Percentiles rank a stretch among this genome's conserved stretches.
Evolutionary conservation across 2,329 filamentous ascomycete genomes (phyloP).

Genomic region (Microcyclospora tardicrescens): DNA sequence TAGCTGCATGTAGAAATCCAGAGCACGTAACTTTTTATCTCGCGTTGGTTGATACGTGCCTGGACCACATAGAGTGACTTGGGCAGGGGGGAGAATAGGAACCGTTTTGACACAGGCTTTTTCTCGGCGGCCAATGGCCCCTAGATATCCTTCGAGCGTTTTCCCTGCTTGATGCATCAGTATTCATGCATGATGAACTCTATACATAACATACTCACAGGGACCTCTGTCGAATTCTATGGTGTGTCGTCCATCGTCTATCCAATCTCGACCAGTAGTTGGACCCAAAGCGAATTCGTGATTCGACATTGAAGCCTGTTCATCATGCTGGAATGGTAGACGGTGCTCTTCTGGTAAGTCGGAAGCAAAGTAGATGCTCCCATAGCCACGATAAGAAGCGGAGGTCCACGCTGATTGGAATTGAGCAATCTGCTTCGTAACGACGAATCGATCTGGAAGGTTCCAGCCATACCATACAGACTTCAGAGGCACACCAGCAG

Average conservation of each 20-base stretch:
- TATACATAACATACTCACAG: slow-evolving; percentile 15
- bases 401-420: slow-evolving; percentile 17
- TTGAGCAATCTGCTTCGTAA: slow-evolving; percentile 18
- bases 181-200: no score
- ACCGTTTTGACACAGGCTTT: slow-evolving; percentile 20
- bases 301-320: slow-evolving; percentile 4
- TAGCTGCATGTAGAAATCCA: neutral
- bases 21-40: slow-evolving; percentile 20
- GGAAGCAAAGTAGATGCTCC: slow-evolving; percentile 23
- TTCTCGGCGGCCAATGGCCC: slow-evolving; percentile 23
- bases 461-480: slow-evolving; percentile 11
- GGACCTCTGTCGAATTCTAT: slow-evolving; percentile 25
- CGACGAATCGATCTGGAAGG: slow-evolving; percentile 2
- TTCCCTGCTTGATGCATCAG: slow-evolving; percentile 13
- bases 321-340: slow-evolving; percentile 2
- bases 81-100: slow-evolving; percentile 19
- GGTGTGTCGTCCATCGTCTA: slow-evolving; percentile 20
- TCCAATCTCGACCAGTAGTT: slow-evolving; percentile 20
- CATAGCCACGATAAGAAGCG: slow-evolving; percentile 16
- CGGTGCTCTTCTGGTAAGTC: slow-evolving; percentile 16
- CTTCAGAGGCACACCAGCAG: slow-evolving; percentile 11
- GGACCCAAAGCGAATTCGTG: slow-evolving; percentile 25
- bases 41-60: slow-evolving; percentile 24
- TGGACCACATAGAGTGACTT: slow-evolving; percentile 24
- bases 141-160: slow-evolving; percentile 20